Percentiles rank a stretch among this genome's conserved stretches.
These are phyloP conservation scores for Senna tora DNA, from an alignment of 306 rosid species.

Conservation along the genomic window DNA sequence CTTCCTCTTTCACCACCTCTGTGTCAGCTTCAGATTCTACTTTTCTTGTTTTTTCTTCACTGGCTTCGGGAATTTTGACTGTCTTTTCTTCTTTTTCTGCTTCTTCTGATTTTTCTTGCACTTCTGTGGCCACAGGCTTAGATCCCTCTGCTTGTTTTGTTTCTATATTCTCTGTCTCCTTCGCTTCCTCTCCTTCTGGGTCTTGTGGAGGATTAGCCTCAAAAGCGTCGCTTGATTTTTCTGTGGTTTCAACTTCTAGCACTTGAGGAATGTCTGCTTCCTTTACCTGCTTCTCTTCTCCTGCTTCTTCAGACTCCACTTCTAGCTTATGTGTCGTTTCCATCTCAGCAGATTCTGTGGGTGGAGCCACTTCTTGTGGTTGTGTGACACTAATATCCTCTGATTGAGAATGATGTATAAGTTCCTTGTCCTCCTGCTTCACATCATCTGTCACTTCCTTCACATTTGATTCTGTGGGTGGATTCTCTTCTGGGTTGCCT, in stretches of 20 bases:
- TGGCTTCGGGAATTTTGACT: slow-evolving; percentile 23
- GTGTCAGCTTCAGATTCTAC: slow-evolving; percentile 30
- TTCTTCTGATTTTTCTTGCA: slow-evolving; percentile 33
- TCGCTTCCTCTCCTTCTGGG: neutral
- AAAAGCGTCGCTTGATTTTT: neutral
- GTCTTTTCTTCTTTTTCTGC: slow-evolving; percentile 31
- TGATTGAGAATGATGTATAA: no score
- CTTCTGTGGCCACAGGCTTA: slow-evolving; percentile 5
- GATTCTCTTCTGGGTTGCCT: no score
- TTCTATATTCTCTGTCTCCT: slow-evolving; percentile 28
- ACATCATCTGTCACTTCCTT: no score
- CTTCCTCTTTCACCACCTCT: slow-evolving; percentile 29
- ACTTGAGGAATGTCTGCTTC: slow-evolving; percentile 33
- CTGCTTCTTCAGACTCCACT: slow-evolving; percentile 33
- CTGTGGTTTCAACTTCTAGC: slow-evolving; percentile 2
- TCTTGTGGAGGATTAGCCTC: neutral
- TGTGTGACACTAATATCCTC: no score
- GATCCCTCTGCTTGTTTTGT: slow-evolving; percentile 33
- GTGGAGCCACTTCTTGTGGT: no score
- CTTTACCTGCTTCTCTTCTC: slow-evolving; percentile 35
- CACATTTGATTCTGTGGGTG: no score
- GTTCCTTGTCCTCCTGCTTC: no score
- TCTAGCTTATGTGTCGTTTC: no score
- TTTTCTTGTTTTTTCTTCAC: slow-evolving; percentile 40
- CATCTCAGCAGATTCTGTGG: no score